These are phyloP conservation scores for Neurospora sublineolata DNA, from an alignment of 495 filamentous ascomycete species.

Conservation along the genomic window DNA sequence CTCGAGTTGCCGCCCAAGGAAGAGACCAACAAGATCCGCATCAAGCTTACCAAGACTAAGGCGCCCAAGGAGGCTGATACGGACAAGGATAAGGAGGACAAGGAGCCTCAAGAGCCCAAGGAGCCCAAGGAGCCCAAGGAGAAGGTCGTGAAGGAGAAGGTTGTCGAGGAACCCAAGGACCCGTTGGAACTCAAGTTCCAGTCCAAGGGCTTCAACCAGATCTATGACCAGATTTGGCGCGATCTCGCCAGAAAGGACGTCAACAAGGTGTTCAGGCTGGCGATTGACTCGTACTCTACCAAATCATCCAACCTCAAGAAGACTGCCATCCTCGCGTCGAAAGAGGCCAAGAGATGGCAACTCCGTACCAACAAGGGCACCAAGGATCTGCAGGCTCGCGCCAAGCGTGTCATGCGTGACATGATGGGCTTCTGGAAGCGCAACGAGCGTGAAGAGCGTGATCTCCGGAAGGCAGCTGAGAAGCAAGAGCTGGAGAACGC, in stretches of 20 bases:
- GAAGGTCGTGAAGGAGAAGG: conserved; percentile 55
- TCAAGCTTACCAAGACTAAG: conserved; percentile 38
- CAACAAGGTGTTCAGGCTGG: conserved; percentile 78
- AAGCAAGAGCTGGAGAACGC: conserved; percentile 94
- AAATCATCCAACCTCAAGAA: conserved; percentile 91
- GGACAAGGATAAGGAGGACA: conserved; percentile 34
- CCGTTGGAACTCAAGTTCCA: conserved; percentile 50
- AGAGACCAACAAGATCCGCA: conserved; percentile 50
- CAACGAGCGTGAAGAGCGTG: conserved; percentile 94
- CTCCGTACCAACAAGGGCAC: conserved; percentile 94
- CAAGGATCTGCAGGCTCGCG: conserved; percentile 93
- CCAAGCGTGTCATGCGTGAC: conserved; percentile 96
- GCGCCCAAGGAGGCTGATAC: conserved; percentile 17
- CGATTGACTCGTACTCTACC: conserved; percentile 65
- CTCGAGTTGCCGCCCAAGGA: conserved; percentile 66
- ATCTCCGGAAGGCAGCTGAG: conserved; percentile 85
- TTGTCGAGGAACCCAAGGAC: conserved; percentile 42
- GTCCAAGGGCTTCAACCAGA: conserved; percentile 89
- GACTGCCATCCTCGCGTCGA: conserved; percentile 91
- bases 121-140: conserved; percentile 51
- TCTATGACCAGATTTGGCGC: conserved; percentile 96
- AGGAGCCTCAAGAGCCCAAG: conserved; percentile 35
- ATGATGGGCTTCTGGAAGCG: conserved; percentile 99
- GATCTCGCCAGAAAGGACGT: conserved; percentile 91
- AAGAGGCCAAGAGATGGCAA: conserved; percentile 96